Evolutionary conservation across 495 filamentous ascomycete species (phyloP), one percentile per base, ranked within the genome.

Genomic region (Aspergillus steynii): DNA sequence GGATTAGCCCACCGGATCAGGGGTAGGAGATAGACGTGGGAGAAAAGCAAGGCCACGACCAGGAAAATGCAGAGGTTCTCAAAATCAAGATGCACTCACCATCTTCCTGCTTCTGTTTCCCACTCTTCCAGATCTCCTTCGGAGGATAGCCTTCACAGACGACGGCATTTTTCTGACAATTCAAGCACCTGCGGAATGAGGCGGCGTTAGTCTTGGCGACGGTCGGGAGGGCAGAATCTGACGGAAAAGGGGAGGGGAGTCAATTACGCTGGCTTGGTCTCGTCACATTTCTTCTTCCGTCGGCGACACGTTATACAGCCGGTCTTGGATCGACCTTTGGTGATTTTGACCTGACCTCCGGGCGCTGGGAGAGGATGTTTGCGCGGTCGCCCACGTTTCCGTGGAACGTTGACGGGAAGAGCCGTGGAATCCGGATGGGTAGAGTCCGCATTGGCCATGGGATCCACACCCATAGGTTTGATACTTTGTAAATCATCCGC

Each of bases 261-360:
- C 1, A 71, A 68, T 71, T 68, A 96, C 67, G 84, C 79, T 57
- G 93, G 93, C 68, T 93, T 96, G n/a, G 88, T 86, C 79, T 97
- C 93, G 70, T 96, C 93, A 76, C 93, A 97, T 78, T 97, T 97
- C 88, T 96, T 97, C 80, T 96, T 96, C 32, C 93, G 82, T 68
- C 89, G 88, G 58, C 93, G 84, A 79, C 93, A 97, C 53, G 93
- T 97, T 59, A 95, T 88, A 75, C 93, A 97, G 0, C 93, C 93
- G 3, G 93, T 96, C 79, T 97, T 97, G 60, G 92, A 96, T 25
- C 93, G 83, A n/a, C 90, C 90, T 67, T 96, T 95, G 52, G 91
- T 86, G 57, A 89, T 72, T 64, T 95, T 95, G 72, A 80, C 84
- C 54, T 80, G 77, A 15, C 73, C 65, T 25, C 85, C 80, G 6